Evolutionary conservation across 2,329 filamentous ascomycete species (phyloP).

Genomic region (Emergomyces orientalis): DNA sequence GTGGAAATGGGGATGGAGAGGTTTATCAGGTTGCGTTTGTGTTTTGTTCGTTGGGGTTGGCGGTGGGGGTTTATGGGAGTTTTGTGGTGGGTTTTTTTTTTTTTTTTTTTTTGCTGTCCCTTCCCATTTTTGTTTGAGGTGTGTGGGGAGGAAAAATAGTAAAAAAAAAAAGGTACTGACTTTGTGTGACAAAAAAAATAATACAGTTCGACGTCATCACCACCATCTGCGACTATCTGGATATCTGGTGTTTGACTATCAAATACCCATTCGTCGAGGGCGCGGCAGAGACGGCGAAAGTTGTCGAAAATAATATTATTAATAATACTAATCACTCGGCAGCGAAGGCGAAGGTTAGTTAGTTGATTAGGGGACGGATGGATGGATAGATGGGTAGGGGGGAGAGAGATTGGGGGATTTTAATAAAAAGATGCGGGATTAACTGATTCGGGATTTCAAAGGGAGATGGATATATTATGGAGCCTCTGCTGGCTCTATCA

Average conservation of each 20-base stretch:
- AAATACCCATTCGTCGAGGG: conserved; percentile 59
- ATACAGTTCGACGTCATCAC: conserved; percentile 75
- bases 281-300: not conserved
- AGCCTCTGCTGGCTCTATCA: not conserved
- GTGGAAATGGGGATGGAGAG: not conserved
- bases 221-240: conserved; percentile 93
- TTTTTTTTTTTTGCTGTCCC: not conserved
- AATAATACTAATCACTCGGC: not conserved
- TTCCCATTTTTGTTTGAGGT: not conserved
- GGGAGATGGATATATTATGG: not conserved
- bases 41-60: conserved; percentile 76
- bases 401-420: too few species aligned
- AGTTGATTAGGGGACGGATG: too few species aligned
- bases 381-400: too few species aligned
- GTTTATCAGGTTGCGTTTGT: conserved; percentile 86
- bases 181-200: not conserved
- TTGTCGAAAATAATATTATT: not conserved
- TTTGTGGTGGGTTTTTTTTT: conserved; percentile 56
- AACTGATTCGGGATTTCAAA: too few species aligned
- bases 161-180: conserved; percentile 7
- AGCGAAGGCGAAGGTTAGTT: not conserved
- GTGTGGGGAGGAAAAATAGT: too few species aligned
- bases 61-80: conserved; percentile 87
- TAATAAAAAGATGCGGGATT: too few species aligned
- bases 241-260: conserved; percentile 97